Percentiles rank a stretch among this genome's conserved stretches.
Evolutionary conservation across 2,329 filamentous ascomycete species (phyloP).

Genomic region (Talaromyces pinophilus): DNA sequence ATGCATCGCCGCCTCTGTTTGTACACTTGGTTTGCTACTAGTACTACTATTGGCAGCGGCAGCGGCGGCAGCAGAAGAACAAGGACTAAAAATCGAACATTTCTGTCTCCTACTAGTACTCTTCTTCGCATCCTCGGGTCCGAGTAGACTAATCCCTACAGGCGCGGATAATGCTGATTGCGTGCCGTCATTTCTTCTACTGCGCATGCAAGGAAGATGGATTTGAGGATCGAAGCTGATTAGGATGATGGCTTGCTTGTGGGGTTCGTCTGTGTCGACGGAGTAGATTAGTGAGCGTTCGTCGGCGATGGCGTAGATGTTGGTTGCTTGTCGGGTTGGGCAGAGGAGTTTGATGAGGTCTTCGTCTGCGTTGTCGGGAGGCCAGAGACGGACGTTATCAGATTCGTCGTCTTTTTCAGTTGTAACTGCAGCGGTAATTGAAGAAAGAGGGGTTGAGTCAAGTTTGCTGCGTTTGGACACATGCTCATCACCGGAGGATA

Average conservation of each 20-base stretch:
- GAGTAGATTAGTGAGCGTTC: conserved; percentile 47
- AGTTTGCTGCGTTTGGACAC: conserved; percentile 9
- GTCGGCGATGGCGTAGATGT: conserved; percentile 40
- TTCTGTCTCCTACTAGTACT: neutral
- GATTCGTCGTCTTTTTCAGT: conserved; percentile 43
- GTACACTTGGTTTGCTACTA: conserved; percentile 5
- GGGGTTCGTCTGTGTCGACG: conserved; percentile 28
- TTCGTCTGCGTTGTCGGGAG: conserved; percentile 40
- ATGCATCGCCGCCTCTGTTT: conserved; percentile 22
- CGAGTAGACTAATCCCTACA: conserved; percentile 2
- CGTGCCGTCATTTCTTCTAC: neutral
- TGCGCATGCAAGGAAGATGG: conserved; percentile 32
- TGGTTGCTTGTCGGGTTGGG: conserved; percentile 36
- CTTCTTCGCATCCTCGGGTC: conserved; percentile 2
- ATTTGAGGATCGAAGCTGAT: conserved; percentile 45
- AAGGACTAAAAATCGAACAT: conserved; percentile 7
- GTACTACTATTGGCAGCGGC: neutral
- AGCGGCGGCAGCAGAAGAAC: neutral
- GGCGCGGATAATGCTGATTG: neutral
- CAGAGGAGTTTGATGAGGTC: conserved; percentile 44
- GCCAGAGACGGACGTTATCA: conserved; percentile 47
- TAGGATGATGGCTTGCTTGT: conserved; percentile 37
- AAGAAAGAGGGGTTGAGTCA: neutral
- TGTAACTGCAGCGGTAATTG: no score
- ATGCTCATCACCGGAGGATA: neutral